Percentiles rank a stretch among this genome's conserved stretches.
Conservation (phyloP, 225 moss, liverwort and hornwort species). For the Asterella californica region DNA sequence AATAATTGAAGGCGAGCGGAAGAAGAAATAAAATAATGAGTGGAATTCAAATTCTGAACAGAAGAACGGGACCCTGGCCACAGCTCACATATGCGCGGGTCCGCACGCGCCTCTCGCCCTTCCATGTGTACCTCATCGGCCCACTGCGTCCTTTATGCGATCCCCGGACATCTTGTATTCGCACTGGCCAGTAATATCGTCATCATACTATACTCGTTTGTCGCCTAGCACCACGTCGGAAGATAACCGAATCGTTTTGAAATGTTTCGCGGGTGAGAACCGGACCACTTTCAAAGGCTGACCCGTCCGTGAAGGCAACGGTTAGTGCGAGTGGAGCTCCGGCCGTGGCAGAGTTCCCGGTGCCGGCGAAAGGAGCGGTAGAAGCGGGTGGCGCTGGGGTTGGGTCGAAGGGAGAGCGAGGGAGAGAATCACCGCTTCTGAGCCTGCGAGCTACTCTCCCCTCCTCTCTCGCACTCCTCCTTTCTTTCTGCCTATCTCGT, state of each 20-base stretch:
- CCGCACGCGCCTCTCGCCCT: slow-evolving; percentile 9
- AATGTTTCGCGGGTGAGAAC: slow-evolving; percentile 14
- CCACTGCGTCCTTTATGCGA: slow-evolving; percentile 1
- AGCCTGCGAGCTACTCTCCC: slow-evolving; percentile 10
- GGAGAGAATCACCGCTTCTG: slow-evolving; percentile 1
- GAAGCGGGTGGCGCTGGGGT: background rate
- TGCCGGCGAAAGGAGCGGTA: slow-evolving; percentile 13
- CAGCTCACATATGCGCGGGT: slow-evolving; percentile 9
- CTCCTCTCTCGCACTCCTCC: background rate
- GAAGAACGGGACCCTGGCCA: background rate
- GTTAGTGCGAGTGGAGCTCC: slow-evolving; percentile 6
- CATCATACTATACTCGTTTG: slow-evolving; percentile 1
- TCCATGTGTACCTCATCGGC: slow-evolving; percentile 13
- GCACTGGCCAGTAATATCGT: slow-evolving; percentile 11
- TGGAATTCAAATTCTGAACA: background rate
- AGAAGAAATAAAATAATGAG: background rate
- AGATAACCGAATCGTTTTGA: slow-evolving; percentile 16
- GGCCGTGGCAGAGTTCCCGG: slow-evolving; percentile 3
- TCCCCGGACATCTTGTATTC: slow-evolving; percentile 3
- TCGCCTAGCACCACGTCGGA: slow-evolving; percentile 17
- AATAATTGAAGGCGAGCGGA: background rate
- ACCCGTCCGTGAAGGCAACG: slow-evolving; percentile 17
- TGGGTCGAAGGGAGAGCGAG: background rate
- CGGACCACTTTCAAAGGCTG: slow-evolving; percentile 1
- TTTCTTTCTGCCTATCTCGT: slow-evolving; percentile 13